Evolutionary conservation across 139 green algal species (phyloP), one percentile per base, ranked within the genome.

Genomic region (Medakamo hakoo): DNA sequence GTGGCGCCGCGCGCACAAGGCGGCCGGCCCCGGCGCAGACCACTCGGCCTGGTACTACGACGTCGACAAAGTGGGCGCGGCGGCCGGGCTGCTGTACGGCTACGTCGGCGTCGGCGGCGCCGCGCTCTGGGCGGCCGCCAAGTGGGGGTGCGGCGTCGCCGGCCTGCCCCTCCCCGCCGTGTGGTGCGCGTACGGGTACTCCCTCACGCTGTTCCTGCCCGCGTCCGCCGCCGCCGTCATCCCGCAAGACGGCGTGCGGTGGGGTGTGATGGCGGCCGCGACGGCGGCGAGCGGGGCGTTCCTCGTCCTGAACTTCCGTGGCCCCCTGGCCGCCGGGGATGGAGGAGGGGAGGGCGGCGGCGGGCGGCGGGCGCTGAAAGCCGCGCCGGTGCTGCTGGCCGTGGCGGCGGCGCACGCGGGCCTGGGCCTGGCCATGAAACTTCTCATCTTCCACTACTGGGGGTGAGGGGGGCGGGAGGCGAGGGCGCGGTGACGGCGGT

Each of bases 171-270:
- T 94, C 22, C 73, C 74, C 40, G 75, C 83, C 55, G 76, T 92
- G 23, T 88, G 82, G 71, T 94, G 86, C 68, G 78, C 79, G 52
- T 94, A 92, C 67, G 72, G 86, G 57, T 94, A 94, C 70, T 67
- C 74, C 27, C 59, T 94, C 30, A 82, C 78, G 29, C 78, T 84
- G 56, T 94, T 82, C 76, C 80, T 94, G 30, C 86, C 86, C 57
- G 73, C 90, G 56, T 78, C 83, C 31, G 72, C 84, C 30, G 32
- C 88, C 16, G 92, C 83, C 73, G 68, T 90, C 24, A 29, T 92
- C 3, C 84, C 83, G 16, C 67, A 83, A 20, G 78, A 83, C 55
- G 63, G 64, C 48, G 56, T 85, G 55, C 78, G 78, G 24, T 94
- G 84, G 86, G 4, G 73, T 30, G 60, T 83, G 27, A 70, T 88